Evolutionary conservation across 192 early-diverging fungal genomes (phyloP).

Genomic region (Spinellus fusiger): DNA sequence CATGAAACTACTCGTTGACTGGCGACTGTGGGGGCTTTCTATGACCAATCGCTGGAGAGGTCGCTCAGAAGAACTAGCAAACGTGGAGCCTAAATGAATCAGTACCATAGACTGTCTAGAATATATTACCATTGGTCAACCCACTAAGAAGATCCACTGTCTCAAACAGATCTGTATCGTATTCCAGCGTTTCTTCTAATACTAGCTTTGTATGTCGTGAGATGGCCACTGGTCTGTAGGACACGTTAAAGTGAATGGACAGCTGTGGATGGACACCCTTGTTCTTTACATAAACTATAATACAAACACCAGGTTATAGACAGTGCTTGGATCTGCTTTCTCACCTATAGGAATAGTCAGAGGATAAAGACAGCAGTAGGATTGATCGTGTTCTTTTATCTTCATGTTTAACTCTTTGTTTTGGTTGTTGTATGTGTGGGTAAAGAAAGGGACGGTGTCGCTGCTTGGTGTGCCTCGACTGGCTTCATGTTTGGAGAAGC

Average conservation of each 20-base stretch:
- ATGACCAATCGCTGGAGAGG: slow-evolving; percentile 22
- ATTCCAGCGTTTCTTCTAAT: slow-evolving; percentile 33
- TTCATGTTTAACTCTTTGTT: slow-evolving; percentile 34
- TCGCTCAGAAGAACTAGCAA: not conserved
- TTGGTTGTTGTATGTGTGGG: slow-evolving; percentile 40
- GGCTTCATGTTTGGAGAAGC: slow-evolving; percentile 7
- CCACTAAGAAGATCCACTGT: slow-evolving; percentile 49
- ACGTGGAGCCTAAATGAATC: slow-evolving; percentile 8
- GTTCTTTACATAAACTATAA: slow-evolving; percentile 34
- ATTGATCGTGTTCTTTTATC: slow-evolving; percentile 34
- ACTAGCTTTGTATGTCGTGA: slow-evolving; percentile 11
- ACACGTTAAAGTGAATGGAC: slow-evolving; percentile 32
- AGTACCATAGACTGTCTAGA: no score
- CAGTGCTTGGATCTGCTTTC: not conserved
- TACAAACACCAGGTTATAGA: not conserved
- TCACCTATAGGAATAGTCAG: slow-evolving; percentile 52
- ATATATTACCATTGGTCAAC: slow-evolving; percentile 45
- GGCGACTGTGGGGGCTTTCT: slow-evolving; percentile 4
- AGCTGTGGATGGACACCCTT: slow-evolving; percentile 29
- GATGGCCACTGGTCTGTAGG: slow-evolving; percentile 27
- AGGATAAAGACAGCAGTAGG: slow-evolving; percentile 43
- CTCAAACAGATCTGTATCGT: slow-evolving; percentile 44
- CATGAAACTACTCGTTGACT: not conserved
- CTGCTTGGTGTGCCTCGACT: not conserved
- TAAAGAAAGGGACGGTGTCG: slow-evolving; percentile 32